These are phyloP conservation scores for Dendrostoma leiphaemia DNA, from an alignment of 2,329 filamentous ascomycete species.

Conservation along the genomic window DNA sequence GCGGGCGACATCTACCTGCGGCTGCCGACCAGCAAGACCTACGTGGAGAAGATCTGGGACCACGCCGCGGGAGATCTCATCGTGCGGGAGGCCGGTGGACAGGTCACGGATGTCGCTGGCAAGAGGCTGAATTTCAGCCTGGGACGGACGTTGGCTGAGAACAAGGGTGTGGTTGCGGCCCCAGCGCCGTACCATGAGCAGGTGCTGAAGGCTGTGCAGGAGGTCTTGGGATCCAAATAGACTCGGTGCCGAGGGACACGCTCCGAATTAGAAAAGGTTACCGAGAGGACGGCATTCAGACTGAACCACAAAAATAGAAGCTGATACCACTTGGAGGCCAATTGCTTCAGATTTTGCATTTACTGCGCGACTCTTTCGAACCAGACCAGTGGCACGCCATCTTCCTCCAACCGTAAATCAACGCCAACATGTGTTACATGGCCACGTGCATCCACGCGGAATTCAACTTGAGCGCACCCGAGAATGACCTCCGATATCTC, in stretches of 20 bases:
- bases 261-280: background rate
- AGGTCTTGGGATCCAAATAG: constrained; percentile 59
- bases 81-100: constrained; percentile 87
- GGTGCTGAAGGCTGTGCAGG: constrained; percentile 79
- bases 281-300: background rate
- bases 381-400: constrained; percentile 14
- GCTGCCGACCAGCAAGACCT: constrained; percentile 74
- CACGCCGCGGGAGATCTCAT: constrained; percentile 94
- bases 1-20: constrained; percentile 94
- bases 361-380: constrained; percentile 5
- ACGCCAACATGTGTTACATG: constrained; percentile 14
- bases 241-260: background rate
- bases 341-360: background rate
- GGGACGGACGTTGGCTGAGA: constrained; percentile 81
- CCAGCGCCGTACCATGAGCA: constrained; percentile 71
- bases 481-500: background rate
- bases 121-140: constrained; percentile 81
- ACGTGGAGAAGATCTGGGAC: constrained; percentile 99
- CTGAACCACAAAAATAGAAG: background rate
- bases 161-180: constrained; percentile 92
- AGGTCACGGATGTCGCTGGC: constrained; percentile 86
- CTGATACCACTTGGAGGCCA: background rate
- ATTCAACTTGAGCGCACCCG: constrained; percentile 4
- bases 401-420: constrained; percentile 13
- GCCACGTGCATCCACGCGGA: constrained; percentile 10